These are phyloP conservation scores for Biancaea sappan DNA, from an alignment of 306 rosid genomes.

Conservation along the genomic window DNA sequence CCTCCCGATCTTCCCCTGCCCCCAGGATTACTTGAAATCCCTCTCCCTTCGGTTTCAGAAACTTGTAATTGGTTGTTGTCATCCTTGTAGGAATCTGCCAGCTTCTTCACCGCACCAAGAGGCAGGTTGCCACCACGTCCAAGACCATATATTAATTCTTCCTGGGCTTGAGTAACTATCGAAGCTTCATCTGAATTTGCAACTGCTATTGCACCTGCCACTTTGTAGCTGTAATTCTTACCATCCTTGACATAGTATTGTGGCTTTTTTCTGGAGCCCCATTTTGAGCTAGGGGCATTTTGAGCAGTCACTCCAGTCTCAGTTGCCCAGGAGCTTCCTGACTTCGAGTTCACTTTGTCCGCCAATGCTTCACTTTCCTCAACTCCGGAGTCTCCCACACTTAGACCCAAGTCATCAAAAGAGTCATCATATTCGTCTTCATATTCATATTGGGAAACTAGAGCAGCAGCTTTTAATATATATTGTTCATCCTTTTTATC, in stretches of 20 bases:
- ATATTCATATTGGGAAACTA: slow-evolving; percentile 75
- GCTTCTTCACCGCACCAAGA: slow-evolving; percentile 80
- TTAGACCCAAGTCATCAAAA: slow-evolving; percentile 93
- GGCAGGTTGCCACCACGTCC: slow-evolving; percentile 98
- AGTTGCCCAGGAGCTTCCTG: slow-evolving; percentile 47
- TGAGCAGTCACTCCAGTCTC: slow-evolving; percentile 47
- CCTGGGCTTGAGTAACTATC: slow-evolving; percentile 57
- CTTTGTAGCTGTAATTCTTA: slow-evolving; percentile 96
- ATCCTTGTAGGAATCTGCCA: slow-evolving; percentile 54
- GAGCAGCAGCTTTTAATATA: slow-evolving; percentile 54
- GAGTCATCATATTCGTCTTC: slow-evolving; percentile 98
- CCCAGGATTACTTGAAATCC: slow-evolving; percentile 38
- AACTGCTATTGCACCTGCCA: slow-evolving; percentile 87
- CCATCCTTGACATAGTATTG: slow-evolving; percentile 96
- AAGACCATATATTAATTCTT: slow-evolving; percentile 82
- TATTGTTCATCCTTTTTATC: slow-evolving; percentile 54
- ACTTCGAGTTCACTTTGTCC: slow-evolving; percentile 42
- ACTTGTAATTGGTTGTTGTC: slow-evolving; percentile 43
- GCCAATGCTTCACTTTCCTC: slow-evolving; percentile 63
- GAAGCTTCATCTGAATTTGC: slow-evolving; percentile 84
- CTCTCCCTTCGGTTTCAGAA: slow-evolving; percentile 56
- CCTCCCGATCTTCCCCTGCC: slow-evolving; percentile 54
- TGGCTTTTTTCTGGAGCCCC: slow-evolving; percentile 91
- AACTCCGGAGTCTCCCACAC: slow-evolving; percentile 76
- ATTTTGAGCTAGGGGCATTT: slow-evolving; percentile 60